A percentile compares a stretch with the other conserved stretches of the same genome.
Conservation (phyloP, 495 filamentous ascomycete species). For the Daldinia grandis region DNA sequence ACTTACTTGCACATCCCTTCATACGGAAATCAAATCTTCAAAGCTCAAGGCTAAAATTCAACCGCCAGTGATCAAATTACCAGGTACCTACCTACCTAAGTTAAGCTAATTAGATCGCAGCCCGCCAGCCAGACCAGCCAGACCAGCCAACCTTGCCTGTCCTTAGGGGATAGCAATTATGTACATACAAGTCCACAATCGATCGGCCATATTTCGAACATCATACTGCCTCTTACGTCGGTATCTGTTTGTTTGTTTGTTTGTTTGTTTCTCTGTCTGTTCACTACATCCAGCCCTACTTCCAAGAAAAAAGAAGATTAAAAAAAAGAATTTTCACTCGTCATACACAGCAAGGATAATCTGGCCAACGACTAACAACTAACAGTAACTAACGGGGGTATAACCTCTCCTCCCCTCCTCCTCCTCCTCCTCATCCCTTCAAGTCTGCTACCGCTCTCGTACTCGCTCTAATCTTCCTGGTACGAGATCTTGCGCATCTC, state of each 20-base stretch:
- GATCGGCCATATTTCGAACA: too few species aligned
- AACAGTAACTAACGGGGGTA: slow-evolving; percentile 8
- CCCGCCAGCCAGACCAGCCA: too few species aligned
- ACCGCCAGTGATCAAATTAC: slow-evolving; percentile 19
- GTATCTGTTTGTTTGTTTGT: too few species aligned
- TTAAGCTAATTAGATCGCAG: neutral
- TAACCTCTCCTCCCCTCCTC: slow-evolving; percentile 2
- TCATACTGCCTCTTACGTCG: too few species aligned
- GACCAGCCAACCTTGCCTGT: too few species aligned
- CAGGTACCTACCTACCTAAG: slow-evolving; percentile 20
- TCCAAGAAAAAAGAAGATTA: neutral
- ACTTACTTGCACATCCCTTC: neutral
- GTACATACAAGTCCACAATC: neutral
- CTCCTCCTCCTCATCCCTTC: neutral
- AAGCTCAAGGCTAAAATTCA: neutral
- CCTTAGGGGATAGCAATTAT: neutral
- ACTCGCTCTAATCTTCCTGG: slow-evolving; percentile 70
- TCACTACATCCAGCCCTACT: neutral
- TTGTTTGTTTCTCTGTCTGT: too few species aligned
- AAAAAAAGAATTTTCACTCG: neutral
- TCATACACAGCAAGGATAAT: neutral
- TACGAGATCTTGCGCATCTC: slow-evolving; percentile 99
- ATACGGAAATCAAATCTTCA: neutral
- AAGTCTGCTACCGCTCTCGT: neutral
- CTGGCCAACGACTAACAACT: neutral